phyloP scores from a whole-genome alignment of 1,139 yeast genomes.

The Blastobotrys buckinghamii region DNA sequence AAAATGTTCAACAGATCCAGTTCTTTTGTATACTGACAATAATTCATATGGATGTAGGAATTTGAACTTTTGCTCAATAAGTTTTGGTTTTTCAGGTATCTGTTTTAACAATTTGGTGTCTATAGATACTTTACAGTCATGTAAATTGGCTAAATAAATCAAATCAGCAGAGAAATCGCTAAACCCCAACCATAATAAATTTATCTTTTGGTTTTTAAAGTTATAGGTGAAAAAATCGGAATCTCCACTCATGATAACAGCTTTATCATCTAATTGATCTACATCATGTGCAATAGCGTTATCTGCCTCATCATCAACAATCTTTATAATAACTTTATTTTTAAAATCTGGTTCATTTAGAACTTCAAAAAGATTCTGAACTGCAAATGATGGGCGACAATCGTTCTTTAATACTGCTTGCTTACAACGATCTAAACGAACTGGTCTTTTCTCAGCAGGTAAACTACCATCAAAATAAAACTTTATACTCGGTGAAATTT shows the following conservation, averaged over 20 bases:
- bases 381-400: constrained; percentile 3
- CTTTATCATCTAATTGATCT: not conserved
- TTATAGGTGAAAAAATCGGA: constrained; percentile 18
- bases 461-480: constrained; percentile 13
- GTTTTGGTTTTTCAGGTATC: not conserved
- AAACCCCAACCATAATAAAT: constrained; percentile 3
- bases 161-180: constrained; percentile 2
- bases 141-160: not conserved
- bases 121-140: not conserved
- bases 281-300: constrained; percentile 14
- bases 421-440: not conserved
- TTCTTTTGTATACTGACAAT: constrained; percentile 8
- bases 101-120: not conserved
- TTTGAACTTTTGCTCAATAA: not conserved
- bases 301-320: constrained; percentile 19
- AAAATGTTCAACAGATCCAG: constrained; percentile 6
- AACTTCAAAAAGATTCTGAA: constrained; percentile 9
- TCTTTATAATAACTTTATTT: not conserved
- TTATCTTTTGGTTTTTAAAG: not conserved
- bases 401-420: not conserved
- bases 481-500: not conserved
- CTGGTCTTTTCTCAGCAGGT: constrained; percentile 7
- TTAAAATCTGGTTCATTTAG: constrained; percentile 3
- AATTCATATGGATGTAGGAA: constrained; percentile 12
- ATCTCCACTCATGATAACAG: constrained; percentile 13